phyloP scores from a whole-genome alignment of 352 stramenopile genomes.

The Pythium brachiatum region DNA sequence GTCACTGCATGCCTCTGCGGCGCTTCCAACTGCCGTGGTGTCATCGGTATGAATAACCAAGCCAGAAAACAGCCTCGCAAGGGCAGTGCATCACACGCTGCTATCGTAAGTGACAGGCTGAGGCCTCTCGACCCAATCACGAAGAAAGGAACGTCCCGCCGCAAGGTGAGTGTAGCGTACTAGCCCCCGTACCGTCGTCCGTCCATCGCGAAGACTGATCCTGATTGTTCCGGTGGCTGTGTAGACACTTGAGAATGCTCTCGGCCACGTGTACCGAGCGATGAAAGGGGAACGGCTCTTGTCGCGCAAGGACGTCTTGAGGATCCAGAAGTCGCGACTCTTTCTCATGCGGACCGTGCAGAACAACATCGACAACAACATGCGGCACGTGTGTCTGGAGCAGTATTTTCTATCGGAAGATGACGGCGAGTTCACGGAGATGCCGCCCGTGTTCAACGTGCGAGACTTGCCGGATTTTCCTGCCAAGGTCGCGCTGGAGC shows the following conservation, averaged over 20 bases:
- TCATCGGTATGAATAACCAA: slow-evolving; percentile 73
- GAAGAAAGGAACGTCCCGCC: slow-evolving; percentile 18
- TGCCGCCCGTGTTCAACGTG: slow-evolving; percentile 47
- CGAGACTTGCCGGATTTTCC: slow-evolving; percentile 49
- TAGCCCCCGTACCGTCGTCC: too few species aligned
- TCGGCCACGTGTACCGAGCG: slow-evolving; percentile 51
- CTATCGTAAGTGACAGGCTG: background rate
- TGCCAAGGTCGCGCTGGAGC: slow-evolving; percentile 17
- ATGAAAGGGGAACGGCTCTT: slow-evolving; percentile 46
- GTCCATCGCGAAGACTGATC: background rate
- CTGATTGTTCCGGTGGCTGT: background rate
- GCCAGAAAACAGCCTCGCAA: slow-evolving; percentile 29
- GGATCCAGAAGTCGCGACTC: slow-evolving; percentile 49
- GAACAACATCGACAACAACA: slow-evolving; percentile 51
- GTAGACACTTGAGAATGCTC: slow-evolving; percentile 54
- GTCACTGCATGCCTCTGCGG: slow-evolving; percentile 71
- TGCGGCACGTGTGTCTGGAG: slow-evolving; percentile 52
- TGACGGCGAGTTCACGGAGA: slow-evolving; percentile 33
- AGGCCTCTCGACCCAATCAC: slow-evolving; percentile 25
- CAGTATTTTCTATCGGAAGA: slow-evolving; percentile 51
- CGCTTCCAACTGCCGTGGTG: slow-evolving; percentile 56
- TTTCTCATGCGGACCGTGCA: slow-evolving; percentile 61
- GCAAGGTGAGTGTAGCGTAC: slow-evolving; percentile 28
- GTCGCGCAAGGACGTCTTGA: slow-evolving; percentile 40
- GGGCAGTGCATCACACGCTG: slow-evolving; percentile 19